These are phyloP conservation scores for Nepenthes alata DNA, from an alignment of 179 eudicot genomes.

Conservation along the genomic window DNA sequence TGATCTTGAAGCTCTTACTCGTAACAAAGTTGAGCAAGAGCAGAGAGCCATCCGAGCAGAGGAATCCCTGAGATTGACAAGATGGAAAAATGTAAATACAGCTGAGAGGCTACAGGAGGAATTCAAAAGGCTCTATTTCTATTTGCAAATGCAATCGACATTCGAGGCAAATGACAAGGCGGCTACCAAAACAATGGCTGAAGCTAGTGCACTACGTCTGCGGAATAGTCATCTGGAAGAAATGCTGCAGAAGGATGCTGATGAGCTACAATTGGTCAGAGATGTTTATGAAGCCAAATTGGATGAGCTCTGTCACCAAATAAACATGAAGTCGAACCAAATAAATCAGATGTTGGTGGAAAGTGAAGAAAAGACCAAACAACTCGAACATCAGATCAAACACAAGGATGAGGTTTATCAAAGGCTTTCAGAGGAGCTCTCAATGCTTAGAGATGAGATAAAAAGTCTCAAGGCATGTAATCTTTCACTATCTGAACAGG, in stretches of 20 bases:
- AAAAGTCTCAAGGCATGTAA: slow-evolving; percentile 34
- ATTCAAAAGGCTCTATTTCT: slow-evolving; percentile 48
- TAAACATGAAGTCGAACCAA: slow-evolving; percentile 25
- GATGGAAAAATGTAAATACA: slow-evolving; percentile 58
- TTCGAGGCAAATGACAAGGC: slow-evolving; percentile 72
- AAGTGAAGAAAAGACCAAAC: slow-evolving; percentile 32
- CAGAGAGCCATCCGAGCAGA: slow-evolving; percentile 79
- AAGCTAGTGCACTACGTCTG: slow-evolving; percentile 60
- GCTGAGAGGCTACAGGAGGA: slow-evolving; percentile 84
- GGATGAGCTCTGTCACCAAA: slow-evolving; percentile 30
- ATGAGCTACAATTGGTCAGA: slow-evolving; percentile 40
- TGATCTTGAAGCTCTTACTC: slow-evolving; percentile 62
- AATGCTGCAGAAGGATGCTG: slow-evolving; percentile 36
- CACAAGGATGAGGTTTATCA: slow-evolving; percentile 27
- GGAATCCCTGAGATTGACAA: slow-evolving; percentile 52
- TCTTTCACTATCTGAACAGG: slow-evolving; percentile 26
- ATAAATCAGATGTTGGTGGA: slow-evolving; percentile 28
- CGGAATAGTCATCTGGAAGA: slow-evolving; percentile 51
- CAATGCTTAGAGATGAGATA: slow-evolving; percentile 32
- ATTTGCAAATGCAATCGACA: slow-evolving; percentile 60
- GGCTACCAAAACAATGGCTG: slow-evolving; percentile 51
- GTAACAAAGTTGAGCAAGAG: slow-evolving; percentile 73
- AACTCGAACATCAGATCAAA: slow-evolving; percentile 33
- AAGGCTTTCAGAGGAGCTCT: slow-evolving; percentile 26
- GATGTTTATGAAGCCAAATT: slow-evolving; percentile 44